phyloP scores from a whole-genome alignment of 148 eudicot genomes.

The Tetragonia tetragonoides region DNA sequence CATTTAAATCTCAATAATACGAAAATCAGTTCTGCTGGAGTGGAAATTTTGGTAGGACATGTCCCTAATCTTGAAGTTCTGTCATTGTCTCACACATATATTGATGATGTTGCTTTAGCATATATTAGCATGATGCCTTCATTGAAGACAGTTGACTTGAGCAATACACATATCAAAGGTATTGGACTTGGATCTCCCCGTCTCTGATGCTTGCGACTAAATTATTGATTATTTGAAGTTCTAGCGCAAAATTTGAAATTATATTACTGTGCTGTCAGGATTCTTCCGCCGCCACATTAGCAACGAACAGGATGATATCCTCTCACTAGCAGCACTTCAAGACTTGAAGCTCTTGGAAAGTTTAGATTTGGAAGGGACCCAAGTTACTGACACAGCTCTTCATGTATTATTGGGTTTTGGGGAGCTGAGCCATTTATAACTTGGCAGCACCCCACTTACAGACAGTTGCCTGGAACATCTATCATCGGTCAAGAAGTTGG shows the following conservation, averaged over 20 bases:
- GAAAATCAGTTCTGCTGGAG: constrained; percentile 61
- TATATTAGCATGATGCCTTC: constrained; percentile 70
- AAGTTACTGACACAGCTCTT: constrained; percentile 51
- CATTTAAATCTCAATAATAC: constrained; percentile 70
- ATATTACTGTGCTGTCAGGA: constrained; percentile 41
- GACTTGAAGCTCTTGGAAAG: constrained; percentile 50
- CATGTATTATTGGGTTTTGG: constrained; percentile 38
- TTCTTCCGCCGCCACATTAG: constrained; percentile 28
- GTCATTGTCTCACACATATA: constrained; percentile 46
- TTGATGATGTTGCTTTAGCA: constrained; percentile 61
- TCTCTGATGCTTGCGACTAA: neutral
- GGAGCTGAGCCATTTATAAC: constrained; percentile 47
- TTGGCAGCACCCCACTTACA: constrained; percentile 43
- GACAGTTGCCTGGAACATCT: constrained; percentile 48
- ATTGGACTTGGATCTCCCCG: neutral
- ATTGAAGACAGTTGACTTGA: constrained; percentile 61
- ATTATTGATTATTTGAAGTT: neutral
- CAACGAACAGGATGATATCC: constrained; percentile 34
- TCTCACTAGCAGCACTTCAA: constrained; percentile 54
- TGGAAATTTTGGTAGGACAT: constrained; percentile 67
- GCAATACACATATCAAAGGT: constrained; percentile 71
- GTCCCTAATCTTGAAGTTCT: constrained; percentile 70
- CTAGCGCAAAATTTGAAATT: neutral
- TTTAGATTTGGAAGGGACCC: constrained; percentile 57
- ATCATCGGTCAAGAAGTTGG: constrained; percentile 45